Percentiles rank a stretch among this genome's conserved stretches.
phyloP scores from a whole-genome alignment of 2,329 filamentous ascomycete genomes.

The Aspergillus texensis region DNA sequence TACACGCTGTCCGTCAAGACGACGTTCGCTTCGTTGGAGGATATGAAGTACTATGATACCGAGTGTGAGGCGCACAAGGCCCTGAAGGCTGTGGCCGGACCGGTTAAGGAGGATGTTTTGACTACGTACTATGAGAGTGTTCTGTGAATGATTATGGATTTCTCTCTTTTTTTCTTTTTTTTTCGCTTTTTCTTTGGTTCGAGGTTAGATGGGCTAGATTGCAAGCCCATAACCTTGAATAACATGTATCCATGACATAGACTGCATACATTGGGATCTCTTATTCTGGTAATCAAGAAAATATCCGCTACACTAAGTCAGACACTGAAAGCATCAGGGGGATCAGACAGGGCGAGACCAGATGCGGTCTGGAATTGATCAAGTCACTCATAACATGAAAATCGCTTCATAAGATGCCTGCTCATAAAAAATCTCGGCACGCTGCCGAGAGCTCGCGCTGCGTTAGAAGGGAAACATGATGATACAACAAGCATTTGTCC shows the following conservation, averaged over 20 bases:
- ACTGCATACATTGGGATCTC: constrained; percentile 27
- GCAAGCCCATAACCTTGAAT: constrained; percentile 5
- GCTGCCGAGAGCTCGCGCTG: constrained; percentile 11
- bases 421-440: constrained; percentile 12
- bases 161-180: not conserved
- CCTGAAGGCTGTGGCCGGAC: constrained; percentile 42
- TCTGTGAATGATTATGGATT: constrained; percentile 22
- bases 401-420: constrained; percentile 15
- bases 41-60: constrained; percentile 71
- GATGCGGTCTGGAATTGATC: constrained; percentile 1
- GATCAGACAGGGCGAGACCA: not conserved
- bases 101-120: constrained; percentile 40
- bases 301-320: constrained; percentile 10
- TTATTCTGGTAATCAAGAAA: constrained; percentile 4
- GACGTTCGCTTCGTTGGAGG: constrained; percentile 65
- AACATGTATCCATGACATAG: constrained; percentile 27
- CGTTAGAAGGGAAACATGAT: constrained; percentile 20
- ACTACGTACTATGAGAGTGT: constrained; percentile 42
- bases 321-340: constrained; percentile 5
- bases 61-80: constrained; percentile 58
- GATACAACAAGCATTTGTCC: constrained; percentile 21
- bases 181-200: not conserved
- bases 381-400: constrained; percentile 14
- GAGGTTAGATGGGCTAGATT: not conserved
- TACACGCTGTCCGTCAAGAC: constrained; percentile 67